Evolutionary conservation across 2,329 filamentous ascomycete species (phyloP).

Genomic region (Fusarium setosum): DNA sequence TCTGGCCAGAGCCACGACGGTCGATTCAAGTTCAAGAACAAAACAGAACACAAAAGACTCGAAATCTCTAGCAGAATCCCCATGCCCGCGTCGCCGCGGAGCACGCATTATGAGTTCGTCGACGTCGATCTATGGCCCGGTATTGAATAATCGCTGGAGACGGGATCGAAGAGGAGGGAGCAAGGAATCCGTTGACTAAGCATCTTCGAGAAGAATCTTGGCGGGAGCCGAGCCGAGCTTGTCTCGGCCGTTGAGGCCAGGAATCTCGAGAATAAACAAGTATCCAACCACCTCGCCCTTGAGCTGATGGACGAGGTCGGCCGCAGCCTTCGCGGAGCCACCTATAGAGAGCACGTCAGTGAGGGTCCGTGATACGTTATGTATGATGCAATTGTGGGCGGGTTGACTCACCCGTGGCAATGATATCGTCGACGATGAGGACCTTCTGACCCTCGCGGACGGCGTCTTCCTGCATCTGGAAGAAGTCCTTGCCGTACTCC

Average conservation of each 20-base stretch:
- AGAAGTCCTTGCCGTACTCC: conserved; percentile 95
- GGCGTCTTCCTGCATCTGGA: conserved; percentile 92
- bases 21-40: conserved; percentile 27
- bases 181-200: conserved; percentile 25
- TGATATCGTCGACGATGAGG: conserved; percentile 96
- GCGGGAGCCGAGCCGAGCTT: conserved; percentile 85
- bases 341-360: conserved; percentile 63
- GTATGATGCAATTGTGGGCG: conserved; percentile 8
- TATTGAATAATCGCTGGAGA: conserved; percentile 25
- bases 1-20: conserved; percentile 23
- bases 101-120: conserved; percentile 23
- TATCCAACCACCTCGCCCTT: conserved; percentile 89
- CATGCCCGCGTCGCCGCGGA: conserved; percentile 20
- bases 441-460: conserved; percentile 90
- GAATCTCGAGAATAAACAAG: conserved; percentile 95
- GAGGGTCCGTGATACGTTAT: conserved; percentile 1
- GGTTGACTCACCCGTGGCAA: conserved; percentile 84
- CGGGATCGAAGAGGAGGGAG: conserved; percentile 28
- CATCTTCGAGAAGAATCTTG: conserved; percentile 79
- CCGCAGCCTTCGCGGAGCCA: conserved; percentile 90
- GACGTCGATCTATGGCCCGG: conserved; percentile 23
- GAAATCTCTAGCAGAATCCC: conserved; percentile 30
- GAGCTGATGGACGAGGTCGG: conserved; percentile 85
- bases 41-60: conserved; percentile 25
- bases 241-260: conserved; percentile 90